Evolutionary conservation across 2,329 filamentous ascomycete species (phyloP).

Genomic region (Alternaria angustiovoidea): DNA sequence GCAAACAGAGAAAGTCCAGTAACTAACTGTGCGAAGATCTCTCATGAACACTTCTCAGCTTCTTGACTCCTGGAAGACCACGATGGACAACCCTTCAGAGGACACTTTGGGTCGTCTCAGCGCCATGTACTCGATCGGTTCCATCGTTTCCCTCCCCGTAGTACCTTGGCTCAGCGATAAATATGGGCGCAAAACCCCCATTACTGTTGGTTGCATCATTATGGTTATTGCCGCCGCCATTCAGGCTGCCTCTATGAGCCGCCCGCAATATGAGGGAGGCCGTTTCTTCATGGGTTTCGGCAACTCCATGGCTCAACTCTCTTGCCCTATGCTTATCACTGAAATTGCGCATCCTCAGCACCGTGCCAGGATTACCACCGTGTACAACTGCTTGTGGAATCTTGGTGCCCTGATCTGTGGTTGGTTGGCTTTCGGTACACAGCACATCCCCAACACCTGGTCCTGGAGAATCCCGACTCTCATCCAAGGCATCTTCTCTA

Average conservation of each 20-base stretch:
- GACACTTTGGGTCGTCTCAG: slow-evolving; percentile 55
- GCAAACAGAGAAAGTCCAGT: background rate
- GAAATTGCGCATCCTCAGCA: slow-evolving; percentile 75
- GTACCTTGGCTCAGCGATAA: slow-evolving; percentile 53
- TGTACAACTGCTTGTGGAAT: slow-evolving; percentile 76
- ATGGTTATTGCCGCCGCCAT: slow-evolving; percentile 55
- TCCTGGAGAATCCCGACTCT: slow-evolving; percentile 62
- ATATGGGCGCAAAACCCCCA: slow-evolving; percentile 54
- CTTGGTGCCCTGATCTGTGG: slow-evolving; percentile 65
- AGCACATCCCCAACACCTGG: slow-evolving; percentile 57
- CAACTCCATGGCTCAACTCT: slow-evolving; percentile 70
- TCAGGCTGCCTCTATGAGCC: slow-evolving; percentile 40
- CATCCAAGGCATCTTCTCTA: slow-evolving; percentile 57
- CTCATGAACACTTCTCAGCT: slow-evolving; percentile 56
- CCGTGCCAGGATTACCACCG: slow-evolving; percentile 68
- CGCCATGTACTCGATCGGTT: slow-evolving; percentile 55
- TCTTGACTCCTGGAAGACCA: slow-evolving; percentile 49
- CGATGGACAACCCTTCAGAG: slow-evolving; percentile 50
- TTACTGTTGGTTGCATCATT: slow-evolving; percentile 54
- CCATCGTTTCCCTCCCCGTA: slow-evolving; percentile 50
- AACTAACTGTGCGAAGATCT: slow-evolving; percentile 41
- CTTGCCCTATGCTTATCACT: slow-evolving; percentile 69
- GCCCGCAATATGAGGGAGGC: slow-evolving; percentile 63
- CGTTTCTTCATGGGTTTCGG: slow-evolving; percentile 73
- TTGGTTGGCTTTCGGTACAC: slow-evolving; percentile 61